These are phyloP conservation scores for Cladophialophora yegresii DNA, from an alignment of 2,329 filamentous ascomycete species.

Conservation along the genomic window DNA sequence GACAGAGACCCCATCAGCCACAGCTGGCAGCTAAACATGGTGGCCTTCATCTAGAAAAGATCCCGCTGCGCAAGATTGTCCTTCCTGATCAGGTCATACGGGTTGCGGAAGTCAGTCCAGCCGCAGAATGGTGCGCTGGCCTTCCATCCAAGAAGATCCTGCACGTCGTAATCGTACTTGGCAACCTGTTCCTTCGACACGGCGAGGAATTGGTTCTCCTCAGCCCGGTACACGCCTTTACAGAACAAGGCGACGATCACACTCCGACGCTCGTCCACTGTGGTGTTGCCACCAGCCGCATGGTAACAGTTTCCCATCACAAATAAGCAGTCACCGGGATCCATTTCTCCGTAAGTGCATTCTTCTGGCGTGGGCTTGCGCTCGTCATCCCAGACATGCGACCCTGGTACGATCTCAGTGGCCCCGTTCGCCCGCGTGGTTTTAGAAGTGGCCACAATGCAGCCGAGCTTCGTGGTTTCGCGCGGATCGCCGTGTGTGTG, in stretches of 20 bases:
- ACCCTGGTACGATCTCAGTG: constrained; percentile 3
- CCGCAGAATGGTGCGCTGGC: background rate
- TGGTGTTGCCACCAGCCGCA: constrained; percentile 2
- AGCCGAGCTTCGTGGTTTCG: constrained; percentile 15
- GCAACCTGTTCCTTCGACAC: constrained; percentile 4
- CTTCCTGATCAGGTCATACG: background rate
- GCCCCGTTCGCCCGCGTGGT: background rate
- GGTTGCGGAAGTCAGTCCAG: background rate
- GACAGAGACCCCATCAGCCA: no score
- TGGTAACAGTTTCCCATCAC: constrained; percentile 10
- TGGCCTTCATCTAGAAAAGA: no score
- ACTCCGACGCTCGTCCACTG: constrained; percentile 5
- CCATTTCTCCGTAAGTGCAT: background rate
- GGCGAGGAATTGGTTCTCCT: constrained; percentile 13
- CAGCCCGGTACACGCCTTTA: constrained; percentile 5
- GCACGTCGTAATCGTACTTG: background rate
- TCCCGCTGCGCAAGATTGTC: background rate
- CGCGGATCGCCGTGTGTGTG: constrained; percentile 12
- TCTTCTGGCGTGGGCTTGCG: background rate
- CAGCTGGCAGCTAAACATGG: no score
- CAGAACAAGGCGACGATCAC: constrained; percentile 6
- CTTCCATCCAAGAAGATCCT: constrained; percentile 7
- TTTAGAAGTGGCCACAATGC: constrained; percentile 2
- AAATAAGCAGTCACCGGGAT: constrained; percentile 5
- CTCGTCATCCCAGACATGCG: background rate